Evolutionary conservation across 805 yeast genomes (phyloP).

Genomic region (Sporopachydermia lactativora): DNA sequence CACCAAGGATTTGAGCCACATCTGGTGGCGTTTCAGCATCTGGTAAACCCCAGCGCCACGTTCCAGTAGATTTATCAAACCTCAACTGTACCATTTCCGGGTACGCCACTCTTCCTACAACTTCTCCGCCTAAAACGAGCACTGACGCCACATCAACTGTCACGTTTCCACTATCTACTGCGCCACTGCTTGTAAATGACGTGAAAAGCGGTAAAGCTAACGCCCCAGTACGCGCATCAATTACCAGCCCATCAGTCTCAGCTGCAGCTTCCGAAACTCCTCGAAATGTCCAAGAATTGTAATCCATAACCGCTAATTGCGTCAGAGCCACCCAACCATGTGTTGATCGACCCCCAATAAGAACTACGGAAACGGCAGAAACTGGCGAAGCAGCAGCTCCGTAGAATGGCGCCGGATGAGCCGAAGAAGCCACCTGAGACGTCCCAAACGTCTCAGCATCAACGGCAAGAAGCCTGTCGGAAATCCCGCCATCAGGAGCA

Average conservation of each 20-base stretch:
- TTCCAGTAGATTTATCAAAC: slow-evolving; percentile 20
- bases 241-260: slow-evolving; percentile 18
- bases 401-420: slow-evolving; percentile 13
- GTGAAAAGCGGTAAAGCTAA: slow-evolving; percentile 41
- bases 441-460: slow-evolving; percentile 2
- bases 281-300: slow-evolving; percentile 52
- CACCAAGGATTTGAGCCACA: slow-evolving; percentile 26
- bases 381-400: slow-evolving; percentile 13
- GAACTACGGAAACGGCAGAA: slow-evolving; percentile 15
- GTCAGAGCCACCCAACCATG: slow-evolving; percentile 60
- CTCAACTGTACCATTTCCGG: slow-evolving; percentile 31
- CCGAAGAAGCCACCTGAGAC: slow-evolving; percentile 5
- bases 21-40: slow-evolving; percentile 14
- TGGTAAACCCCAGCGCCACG: slow-evolving; percentile 28
- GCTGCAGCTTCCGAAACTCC: slow-evolving; percentile 18
- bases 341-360: slow-evolving; percentile 53
- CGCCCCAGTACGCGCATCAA: slow-evolving; percentile 41
- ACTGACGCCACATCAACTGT: slow-evolving; percentile 14
- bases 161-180: slow-evolving; percentile 11
- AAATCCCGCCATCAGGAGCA: slow-evolving; percentile 3
- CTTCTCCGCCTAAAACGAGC: slow-evolving; percentile 49
- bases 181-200: slow-evolving; percentile 7
- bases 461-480: slow-evolving; percentile 2
- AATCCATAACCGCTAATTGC: slow-evolving; percentile 64
- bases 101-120: slow-evolving; percentile 22